Evolutionary conservation across 2,329 filamentous ascomycete species (phyloP).

Genomic region (Microdochium nivale): DNA sequence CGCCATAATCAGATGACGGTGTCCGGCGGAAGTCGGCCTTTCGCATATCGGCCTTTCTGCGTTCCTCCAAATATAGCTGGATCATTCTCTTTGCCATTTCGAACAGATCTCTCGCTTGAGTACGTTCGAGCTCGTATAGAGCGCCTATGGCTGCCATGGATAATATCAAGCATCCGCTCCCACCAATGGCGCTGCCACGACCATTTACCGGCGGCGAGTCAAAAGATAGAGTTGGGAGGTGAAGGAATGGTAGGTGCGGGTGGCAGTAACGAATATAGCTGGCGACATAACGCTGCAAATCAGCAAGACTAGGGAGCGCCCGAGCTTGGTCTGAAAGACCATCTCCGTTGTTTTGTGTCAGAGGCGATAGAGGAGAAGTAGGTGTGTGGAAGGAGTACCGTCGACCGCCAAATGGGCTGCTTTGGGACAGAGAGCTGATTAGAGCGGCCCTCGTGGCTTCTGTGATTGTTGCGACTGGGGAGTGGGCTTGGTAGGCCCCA

Average conservation of each 20-base stretch:
- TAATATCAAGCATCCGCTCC: conserved; percentile 77
- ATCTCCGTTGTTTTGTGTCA: conserved; percentile 37
- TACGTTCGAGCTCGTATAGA: conserved; percentile 78
- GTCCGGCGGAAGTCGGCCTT: conserved; percentile 50
- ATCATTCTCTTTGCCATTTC: conserved; percentile 95
- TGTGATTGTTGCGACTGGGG: conserved; percentile 55
- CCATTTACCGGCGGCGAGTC: conserved; percentile 63
- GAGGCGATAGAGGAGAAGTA: conserved; percentile 45
- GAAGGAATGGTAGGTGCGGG: conserved; percentile 89
- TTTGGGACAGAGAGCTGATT: conserved; percentile 49
- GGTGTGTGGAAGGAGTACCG: conserved; percentile 56
- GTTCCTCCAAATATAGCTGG: conserved; percentile 82
- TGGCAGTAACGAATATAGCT: conserved; percentile 91
- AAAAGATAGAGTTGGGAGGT: conserved; percentile 86
- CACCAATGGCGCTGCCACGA: conserved; percentile 55
- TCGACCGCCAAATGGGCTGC: conserved; percentile 46
- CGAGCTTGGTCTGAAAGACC: conserved; percentile 42
- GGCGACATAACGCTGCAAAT: conserved; percentile 83
- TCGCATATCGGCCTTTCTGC: conserved; percentile 74
- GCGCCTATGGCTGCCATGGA: conserved; percentile 71
- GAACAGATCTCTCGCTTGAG: conserved; percentile 75
- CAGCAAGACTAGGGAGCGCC: conserved; percentile 68
- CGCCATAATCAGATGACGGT: conserved; percentile 34
- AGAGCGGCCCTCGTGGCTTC: conserved; percentile 56
- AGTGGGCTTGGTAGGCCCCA: conserved; percentile 50